Evolutionary conservation across 2,329 filamentous ascomycete species (phyloP), one percentile per base, ranked within the genome.

Genomic region (Pseudopyrenochaeta lycopersici): DNA sequence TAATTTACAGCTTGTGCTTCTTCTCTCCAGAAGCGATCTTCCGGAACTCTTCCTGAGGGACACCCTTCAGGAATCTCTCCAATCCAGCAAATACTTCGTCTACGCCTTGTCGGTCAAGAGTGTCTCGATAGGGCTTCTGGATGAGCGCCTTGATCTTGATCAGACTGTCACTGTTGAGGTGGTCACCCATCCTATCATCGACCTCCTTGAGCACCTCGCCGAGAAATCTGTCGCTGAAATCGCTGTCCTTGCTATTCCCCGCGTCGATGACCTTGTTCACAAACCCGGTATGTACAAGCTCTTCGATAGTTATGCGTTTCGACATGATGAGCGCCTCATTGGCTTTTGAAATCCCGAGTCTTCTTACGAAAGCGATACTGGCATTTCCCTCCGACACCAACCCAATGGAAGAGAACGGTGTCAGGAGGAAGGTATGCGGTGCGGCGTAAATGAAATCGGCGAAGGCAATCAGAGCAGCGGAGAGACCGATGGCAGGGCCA

Each of bases 311-410:
- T 64, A 98, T 90, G 39, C 88, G 84, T 76, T 90, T 90, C 68
- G 90, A 92, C 89, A 96, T 95, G 63, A 99, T 88, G 11, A 98
- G 83, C 11, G 95, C 94, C 81, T 98, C 95, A 71, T 96, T 96
- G 9, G 92, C 93, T 72, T 91, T 90, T 53, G 85, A 81, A 45
- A 92, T 84, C 1, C 95, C 95, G 20, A 98, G 81, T 0, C 94
- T 82, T 66, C 89, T 84, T 12, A 95, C 91, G 52, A 98, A 89
- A 0, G 88, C 91, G 49, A 87, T 81, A 14, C 88, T 91, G 0
- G 92, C 88, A 41, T 89, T 91, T 35, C 94, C 95, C 79, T 98
- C 95, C 49, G 92, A 85, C 0, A 98, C 93, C 1, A 99, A 85
- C 1, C 95, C 94, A 1, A 98, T 84, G 1, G 90, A 94, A 4